A percentile compares a stretch with the other conserved stretches of the same genome.
Conservation (phyloP, 768 basidiomycete species). For the Mycena rebaudengoi region DNA sequence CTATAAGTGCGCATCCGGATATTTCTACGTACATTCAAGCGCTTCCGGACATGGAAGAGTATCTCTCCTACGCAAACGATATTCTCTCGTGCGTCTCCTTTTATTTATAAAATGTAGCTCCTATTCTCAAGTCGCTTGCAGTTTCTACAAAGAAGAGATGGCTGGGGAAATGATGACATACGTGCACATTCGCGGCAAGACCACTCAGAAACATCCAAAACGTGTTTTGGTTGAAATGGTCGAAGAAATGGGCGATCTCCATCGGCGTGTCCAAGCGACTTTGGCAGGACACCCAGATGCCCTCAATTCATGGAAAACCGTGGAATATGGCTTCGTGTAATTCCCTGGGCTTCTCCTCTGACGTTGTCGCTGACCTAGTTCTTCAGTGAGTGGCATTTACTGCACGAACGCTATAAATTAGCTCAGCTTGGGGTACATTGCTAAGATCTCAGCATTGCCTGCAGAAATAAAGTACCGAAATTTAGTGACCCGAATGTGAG, state of each 20-base stretch:
- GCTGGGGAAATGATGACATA: constrained; percentile 31
- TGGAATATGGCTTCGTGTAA: constrained; percentile 1
- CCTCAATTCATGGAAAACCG: not conserved
- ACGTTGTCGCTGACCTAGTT: not conserved
- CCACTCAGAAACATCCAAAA: constrained; percentile 8
- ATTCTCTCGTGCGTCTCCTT: constrained; percentile 30
- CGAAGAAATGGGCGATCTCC: constrained; percentile 5
- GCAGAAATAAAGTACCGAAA: too few species aligned
- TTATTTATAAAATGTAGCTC: not conserved
- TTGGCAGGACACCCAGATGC: not conserved
- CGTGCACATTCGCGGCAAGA: constrained; percentile 22
- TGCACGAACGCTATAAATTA: not conserved
- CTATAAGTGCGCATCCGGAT: constrained; percentile 17
- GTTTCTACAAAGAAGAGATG: constrained; percentile 33
- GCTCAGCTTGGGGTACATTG: too few species aligned
- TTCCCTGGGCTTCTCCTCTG: not conserved
- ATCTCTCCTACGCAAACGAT: constrained; percentile 27
- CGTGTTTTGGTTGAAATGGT: constrained; percentile 22
- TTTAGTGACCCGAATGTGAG: too few species aligned
- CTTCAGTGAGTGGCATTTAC: not conserved
- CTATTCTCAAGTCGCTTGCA: not conserved
- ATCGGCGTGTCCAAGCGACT: not conserved
- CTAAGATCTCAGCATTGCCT: too few species aligned
- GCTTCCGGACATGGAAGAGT: constrained; percentile 31
- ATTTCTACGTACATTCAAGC: constrained; percentile 29